Conservation (phyloP, 768 basidiomycete genomes). For the Ramaria rubella region DNA sequence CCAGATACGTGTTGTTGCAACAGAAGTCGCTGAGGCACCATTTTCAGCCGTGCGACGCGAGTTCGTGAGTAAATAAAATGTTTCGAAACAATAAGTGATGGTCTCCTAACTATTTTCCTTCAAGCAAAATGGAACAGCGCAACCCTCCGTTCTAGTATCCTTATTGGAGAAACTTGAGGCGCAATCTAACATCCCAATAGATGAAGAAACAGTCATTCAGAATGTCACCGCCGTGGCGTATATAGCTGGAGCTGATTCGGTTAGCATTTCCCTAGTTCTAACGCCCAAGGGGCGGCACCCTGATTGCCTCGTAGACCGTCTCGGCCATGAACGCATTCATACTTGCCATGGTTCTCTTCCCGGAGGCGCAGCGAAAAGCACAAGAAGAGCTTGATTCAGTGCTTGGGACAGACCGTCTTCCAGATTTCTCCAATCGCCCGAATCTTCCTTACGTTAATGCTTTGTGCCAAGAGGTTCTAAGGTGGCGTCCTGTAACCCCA, state of each 20-base stretch:
- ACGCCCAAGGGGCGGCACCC: neutral
- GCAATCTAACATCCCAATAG: neutral
- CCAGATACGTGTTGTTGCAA: constrained; percentile 23
- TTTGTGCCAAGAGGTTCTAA: constrained; percentile 5
- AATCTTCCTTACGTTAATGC: constrained; percentile 8
- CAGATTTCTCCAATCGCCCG: constrained; percentile 2
- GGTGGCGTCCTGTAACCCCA: constrained; percentile 7
- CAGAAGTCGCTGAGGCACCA: constrained; percentile 36
- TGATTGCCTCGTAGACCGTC: neutral
- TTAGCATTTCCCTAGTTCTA: constrained; percentile 11
- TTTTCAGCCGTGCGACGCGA: constrained; percentile 39
- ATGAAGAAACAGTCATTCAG: constrained; percentile 20
- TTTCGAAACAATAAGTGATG: neutral
- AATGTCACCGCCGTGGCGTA: constrained; percentile 35
- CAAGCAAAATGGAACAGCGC: neutral
- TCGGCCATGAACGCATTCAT: neutral
- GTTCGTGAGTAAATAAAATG: constrained; percentile 30
- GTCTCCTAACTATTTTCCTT: too few species aligned
- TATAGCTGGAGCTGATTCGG: constrained; percentile 39
- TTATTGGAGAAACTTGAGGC: neutral
- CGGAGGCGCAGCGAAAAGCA: constrained; percentile 6
- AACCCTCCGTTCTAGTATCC: neutral
- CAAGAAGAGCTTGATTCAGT: constrained; percentile 10
- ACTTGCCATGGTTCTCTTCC: neutral
- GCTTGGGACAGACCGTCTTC: constrained; percentile 4